Percentiles rank a stretch among this genome's conserved stretches.
phyloP scores from a whole-genome alignment of 1,284 basidiomycete genomes.

The Melampsora larici-populina region DNA sequence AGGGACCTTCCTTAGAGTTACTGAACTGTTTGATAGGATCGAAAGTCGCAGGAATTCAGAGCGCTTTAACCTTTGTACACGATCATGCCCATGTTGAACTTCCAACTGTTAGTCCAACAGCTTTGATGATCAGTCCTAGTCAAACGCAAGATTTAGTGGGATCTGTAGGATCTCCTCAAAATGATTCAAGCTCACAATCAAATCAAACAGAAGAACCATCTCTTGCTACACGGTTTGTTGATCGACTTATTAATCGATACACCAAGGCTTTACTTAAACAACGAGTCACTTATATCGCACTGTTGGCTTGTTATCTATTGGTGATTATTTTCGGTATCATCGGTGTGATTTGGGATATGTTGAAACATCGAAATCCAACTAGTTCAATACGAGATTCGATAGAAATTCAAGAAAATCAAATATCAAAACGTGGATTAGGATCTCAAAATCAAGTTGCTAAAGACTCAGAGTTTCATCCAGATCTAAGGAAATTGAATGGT shows the following conservation, averaged over 20 bases:
- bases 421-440: not conserved
- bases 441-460: too few relatives aligned
- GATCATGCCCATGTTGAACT: conserved; percentile 39
- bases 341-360: conserved; percentile 31
- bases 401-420: not conserved
- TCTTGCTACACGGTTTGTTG: conserved; percentile 27
- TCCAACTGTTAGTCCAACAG: conserved; percentile 25
- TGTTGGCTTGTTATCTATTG: conserved; percentile 23
- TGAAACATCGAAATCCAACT: conserved; percentile 4
- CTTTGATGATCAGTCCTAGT: conserved; percentile 22
- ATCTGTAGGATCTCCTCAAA: conserved; percentile 11
- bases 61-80: conserved; percentile 34
- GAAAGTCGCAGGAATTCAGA: conserved; percentile 30
- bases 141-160: conserved; percentile 27
- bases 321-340: conserved; percentile 21
- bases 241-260: conserved; percentile 34
- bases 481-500: too few relatives aligned
- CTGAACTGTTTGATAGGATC: conserved; percentile 37
- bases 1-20: conserved; percentile 14
- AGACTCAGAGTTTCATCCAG: too few relatives aligned
- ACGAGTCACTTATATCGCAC: conserved; percentile 14
- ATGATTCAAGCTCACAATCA: not conserved
- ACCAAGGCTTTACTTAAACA: conserved; percentile 29
- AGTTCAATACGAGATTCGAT: not conserved
- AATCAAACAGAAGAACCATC: conserved; percentile 7